These are phyloP conservation scores for Pyrenophora teres DNA, from an alignment of 2,329 filamentous ascomycete species.

Conservation along the genomic window DNA sequence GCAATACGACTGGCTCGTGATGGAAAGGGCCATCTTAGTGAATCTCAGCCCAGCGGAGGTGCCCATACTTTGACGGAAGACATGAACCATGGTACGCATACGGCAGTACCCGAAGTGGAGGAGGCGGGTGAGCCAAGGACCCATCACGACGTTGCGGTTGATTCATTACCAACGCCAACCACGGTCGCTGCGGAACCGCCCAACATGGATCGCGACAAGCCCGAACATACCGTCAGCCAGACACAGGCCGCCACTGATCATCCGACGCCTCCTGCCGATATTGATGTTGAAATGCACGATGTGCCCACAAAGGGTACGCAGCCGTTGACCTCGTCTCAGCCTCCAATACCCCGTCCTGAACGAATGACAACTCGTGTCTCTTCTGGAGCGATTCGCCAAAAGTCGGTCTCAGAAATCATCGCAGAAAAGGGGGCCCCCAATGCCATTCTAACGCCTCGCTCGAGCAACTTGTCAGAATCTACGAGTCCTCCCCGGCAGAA, in stretches of 20 bases:
- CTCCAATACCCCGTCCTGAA: constrained; percentile 42
- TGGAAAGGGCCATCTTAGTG: constrained; percentile 35
- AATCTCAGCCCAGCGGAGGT: constrained; percentile 17
- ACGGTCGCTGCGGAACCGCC: constrained; percentile 42
- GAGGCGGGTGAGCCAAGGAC: constrained; percentile 16
- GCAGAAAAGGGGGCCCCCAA: constrained; percentile 59
- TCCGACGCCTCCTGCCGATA: constrained; percentile 44
- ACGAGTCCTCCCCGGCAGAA: constrained; percentile 32
- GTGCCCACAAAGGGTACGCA: constrained; percentile 18
- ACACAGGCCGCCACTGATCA: constrained; percentile 31
- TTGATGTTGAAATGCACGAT: constrained; percentile 43
- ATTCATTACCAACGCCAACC: constrained; percentile 45
- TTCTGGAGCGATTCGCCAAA: constrained; percentile 71
- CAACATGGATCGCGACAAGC: constrained; percentile 26
- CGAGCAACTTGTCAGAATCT: constrained; percentile 34
- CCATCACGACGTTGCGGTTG: constrained; percentile 28
- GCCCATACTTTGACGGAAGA: constrained; percentile 30
- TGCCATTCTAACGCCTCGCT: constrained; percentile 49
- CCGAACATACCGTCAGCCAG: constrained; percentile 17
- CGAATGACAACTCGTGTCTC: constrained; percentile 72
- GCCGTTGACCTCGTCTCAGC: constrained; percentile 29
- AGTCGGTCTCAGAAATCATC: constrained; percentile 74
- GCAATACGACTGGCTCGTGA: constrained; percentile 45
- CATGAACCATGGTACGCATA: constrained; percentile 25
- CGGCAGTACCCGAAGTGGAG: constrained; percentile 8